Conservation (phyloP, 2,329 filamentous ascomycete species). For the Stagonosporopsis chrysanthemi region DNA sequence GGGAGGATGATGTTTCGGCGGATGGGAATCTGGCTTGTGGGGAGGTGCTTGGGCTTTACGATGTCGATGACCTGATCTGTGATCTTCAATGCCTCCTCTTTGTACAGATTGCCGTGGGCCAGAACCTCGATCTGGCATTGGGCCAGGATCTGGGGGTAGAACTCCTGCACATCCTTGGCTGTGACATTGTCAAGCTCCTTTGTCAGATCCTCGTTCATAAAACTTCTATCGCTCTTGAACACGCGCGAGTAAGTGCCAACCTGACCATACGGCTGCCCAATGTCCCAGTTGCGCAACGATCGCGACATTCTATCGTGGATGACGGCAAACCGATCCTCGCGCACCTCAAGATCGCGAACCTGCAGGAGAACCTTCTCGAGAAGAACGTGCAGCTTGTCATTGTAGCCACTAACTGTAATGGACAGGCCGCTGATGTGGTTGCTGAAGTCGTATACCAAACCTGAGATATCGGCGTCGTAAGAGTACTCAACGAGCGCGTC, state of each 20-base stretch:
- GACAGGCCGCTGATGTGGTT: conserved; percentile 77
- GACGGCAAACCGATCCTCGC: conserved; percentile 87
- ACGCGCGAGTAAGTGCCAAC: conserved; percentile 83
- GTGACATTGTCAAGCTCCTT: conserved; percentile 79
- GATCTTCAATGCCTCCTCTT: conserved; percentile 87
- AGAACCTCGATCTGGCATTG: conserved; percentile 89
- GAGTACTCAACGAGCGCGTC: conserved; percentile 92
- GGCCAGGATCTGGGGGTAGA: conserved; percentile 79
- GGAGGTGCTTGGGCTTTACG: conserved; percentile 76
- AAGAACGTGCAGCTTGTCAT: conserved; percentile 91
- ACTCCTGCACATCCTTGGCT: conserved; percentile 74
- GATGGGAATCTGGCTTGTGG: conserved; percentile 80
- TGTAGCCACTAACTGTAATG: conserved; percentile 86
- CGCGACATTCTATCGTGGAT: conserved; percentile 84
- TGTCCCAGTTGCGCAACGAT: conserved; percentile 84
- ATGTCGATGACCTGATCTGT: conserved; percentile 82
- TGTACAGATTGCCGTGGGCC: conserved; percentile 91
- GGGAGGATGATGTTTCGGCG: conserved; percentile 79
- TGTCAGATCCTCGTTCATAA: conserved; percentile 79
- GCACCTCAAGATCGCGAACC: conserved; percentile 83
- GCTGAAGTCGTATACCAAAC: conserved; percentile 81
- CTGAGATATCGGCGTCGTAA: conserved; percentile 93
- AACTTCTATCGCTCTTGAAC: conserved; percentile 78
- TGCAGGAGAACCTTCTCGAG: conserved; percentile 86
- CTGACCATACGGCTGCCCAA: conserved; percentile 87